Base-by-base conservation (phyloP, 2,329 filamentous ascomycete genomes). In the Escovopsis sp. region DNA sequence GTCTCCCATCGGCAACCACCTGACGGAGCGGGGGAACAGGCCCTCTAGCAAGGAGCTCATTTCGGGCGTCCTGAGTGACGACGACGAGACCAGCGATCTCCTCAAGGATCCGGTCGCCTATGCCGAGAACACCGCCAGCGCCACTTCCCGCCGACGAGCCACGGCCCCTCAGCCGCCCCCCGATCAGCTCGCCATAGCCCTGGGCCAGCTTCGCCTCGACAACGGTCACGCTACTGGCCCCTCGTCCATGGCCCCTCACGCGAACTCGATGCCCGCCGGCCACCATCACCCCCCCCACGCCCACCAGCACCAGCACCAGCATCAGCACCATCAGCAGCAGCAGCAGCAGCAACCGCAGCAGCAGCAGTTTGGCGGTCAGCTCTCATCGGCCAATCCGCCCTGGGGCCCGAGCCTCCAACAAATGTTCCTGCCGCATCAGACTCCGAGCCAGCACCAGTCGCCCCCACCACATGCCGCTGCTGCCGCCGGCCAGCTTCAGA, bases 121-220 rank as follows among this genome's bases (percentile, higher is more conserved):
- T 55, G 85, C 83, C 9, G 81, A 88, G 53, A 85, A 54, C 32
- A 59, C 53, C 23, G 49, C 51, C 19, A 58, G 54, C 26, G 49
- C 51, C 19, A 53, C 50, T 8, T 49, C 52, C 19, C 68, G 73
- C 50, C 79, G 85, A 42, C 77, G 80, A 49, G 74, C 77, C 34
- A 87, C 82, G 1, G 83, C 79, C 42, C 78, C 83, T 26, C 77
- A 84, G 46, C 66, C 88, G 34, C 80, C 82, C 7, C 73, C 84
- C 26, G 66, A 70, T 47, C 78, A 77, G 32, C 80, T 94, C 65
- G 70, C 70, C 33, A 73, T 32, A 7, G 8, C 28, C 28, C 8
- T 32, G 28, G 28, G 28, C 7, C 8, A 68, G 39, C 65, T 94
- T 42, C 84, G 82, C 8, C 64, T 94, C 44, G 82, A 80, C 53